Conservation (phyloP, 106 monocot genomes). For the Apostasia ramifera region DNA sequence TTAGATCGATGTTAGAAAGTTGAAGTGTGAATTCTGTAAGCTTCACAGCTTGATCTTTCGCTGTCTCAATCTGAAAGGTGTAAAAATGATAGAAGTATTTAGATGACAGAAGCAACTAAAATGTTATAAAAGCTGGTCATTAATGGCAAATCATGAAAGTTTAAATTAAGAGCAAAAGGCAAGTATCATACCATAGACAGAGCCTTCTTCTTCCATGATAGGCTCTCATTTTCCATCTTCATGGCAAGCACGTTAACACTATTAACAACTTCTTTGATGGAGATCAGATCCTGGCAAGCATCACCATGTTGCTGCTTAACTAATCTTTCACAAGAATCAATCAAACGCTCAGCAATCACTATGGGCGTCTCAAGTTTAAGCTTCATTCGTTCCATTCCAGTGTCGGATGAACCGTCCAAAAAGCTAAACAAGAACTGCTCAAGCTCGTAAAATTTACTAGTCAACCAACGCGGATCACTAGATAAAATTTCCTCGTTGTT, state of each 20-base stretch:
- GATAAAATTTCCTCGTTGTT: constrained; percentile 24
- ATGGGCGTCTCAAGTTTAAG: constrained; percentile 89
- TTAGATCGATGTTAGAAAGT: constrained; percentile 79
- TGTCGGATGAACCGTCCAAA: constrained; percentile 80
- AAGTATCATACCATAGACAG: constrained; percentile 45
- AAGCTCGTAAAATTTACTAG: constrained; percentile 75
- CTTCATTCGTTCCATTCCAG: constrained; percentile 78
- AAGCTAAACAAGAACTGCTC: constrained; percentile 77
- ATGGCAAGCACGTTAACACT: constrained; percentile 44
- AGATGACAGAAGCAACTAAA: background rate
- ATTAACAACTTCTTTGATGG: constrained; percentile 48
- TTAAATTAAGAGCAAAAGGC: background rate
- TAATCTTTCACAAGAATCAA: constrained; percentile 51
- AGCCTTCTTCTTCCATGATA: constrained; percentile 53
- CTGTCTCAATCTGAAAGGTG: constrained; percentile 56
- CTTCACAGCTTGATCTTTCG: constrained; percentile 53
- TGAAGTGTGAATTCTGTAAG: constrained; percentile 73
- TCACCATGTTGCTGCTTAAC: constrained; percentile 54
- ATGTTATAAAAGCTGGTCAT: background rate
- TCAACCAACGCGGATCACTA: constrained; percentile 59
- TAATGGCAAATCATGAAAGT: background rate
- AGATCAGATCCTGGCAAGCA: constrained; percentile 42
- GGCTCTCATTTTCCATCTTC: constrained; percentile 76
- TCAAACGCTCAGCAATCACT: constrained; percentile 67
- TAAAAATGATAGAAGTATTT: constrained; percentile 1